Evolutionary conservation across 2,329 filamentous ascomycete species (phyloP), one percentile per base, ranked within the genome.

Genomic region (Botryotinia globosa): DNA sequence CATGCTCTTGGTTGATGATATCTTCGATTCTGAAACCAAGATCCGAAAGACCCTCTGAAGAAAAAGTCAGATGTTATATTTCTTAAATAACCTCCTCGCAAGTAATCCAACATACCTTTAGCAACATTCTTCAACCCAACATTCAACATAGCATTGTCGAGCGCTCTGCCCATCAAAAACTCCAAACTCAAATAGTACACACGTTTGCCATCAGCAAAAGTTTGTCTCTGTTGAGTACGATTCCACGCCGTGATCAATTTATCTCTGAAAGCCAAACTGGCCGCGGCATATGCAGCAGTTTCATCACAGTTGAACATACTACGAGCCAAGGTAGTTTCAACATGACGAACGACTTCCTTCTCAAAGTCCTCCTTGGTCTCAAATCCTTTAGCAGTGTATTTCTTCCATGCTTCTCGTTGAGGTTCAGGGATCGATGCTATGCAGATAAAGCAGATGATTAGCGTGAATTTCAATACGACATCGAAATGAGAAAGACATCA

Each of bases 261-360:
- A 82, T 99, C 95, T 80, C 96, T 90, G 84, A 99, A 95, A 39
- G 96, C 95, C 79, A 99, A 85, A 76, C 94, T 93, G 61, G 94
- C 94, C 76, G 95, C 96, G 12, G 92, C 90, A 83, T 99, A 99
- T 45, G 94, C 94, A 70, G 96, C 96, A 82, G 86, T 83, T 84
- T 99, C 96, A 85, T 99, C 94, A 84, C 96, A 99, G 84, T 99
- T 99, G 88, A 95, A 98, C 82, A 99, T 89, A 80, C 94, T 98
- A 74, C 96, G 93, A 75, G 96, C 96, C 74, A 99, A 87, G 4
- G 94, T 97, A 4, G 96, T 98, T 84, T 99, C 96, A 80, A 99
- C 93, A 85, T 99, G 96, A 77, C 91, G 91, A 76, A 99, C 94
- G 73, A 97, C 88, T 81, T 97, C 94, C 81, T 85, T 89, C 85